A percentile compares a stretch with the other conserved stretches of the same genome.
Conservation (phyloP, 1,139 yeast genomes). For the Diutina sp. region DNA sequence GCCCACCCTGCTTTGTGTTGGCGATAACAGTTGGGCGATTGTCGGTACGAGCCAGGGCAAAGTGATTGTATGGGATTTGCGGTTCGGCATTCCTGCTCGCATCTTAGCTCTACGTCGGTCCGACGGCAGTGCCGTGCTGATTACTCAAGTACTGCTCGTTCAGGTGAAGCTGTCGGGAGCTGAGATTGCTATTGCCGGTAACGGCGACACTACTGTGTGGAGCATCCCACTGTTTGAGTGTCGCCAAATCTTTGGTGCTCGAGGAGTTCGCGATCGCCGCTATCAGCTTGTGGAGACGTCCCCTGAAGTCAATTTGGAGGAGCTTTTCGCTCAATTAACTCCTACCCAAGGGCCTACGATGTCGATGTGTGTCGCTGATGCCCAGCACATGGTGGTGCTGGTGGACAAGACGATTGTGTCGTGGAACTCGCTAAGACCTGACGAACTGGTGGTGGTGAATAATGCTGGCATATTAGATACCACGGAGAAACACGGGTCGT, state of each 20-base stretch:
- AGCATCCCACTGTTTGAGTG: conserved; percentile 59
- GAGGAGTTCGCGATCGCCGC: conserved; percentile 18
- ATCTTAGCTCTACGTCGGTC: conserved; percentile 38
- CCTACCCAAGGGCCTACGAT: conserved; percentile 6
- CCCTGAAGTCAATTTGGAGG: conserved; percentile 14
- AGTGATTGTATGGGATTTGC: conserved; percentile 68
- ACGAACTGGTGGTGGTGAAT: conserved; percentile 7
- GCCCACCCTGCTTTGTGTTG: conserved; percentile 44
- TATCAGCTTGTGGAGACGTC: conserved; percentile 20
- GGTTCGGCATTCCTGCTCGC: conserved; percentile 49
- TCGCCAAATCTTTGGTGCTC: conserved; percentile 32
- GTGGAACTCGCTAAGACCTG: conserved; percentile 5
- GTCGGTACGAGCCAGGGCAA: conserved; percentile 69
- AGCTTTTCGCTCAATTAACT: conserved; percentile 9
- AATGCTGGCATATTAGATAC: conserved; percentile 6
- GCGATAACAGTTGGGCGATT: conserved; percentile 43
- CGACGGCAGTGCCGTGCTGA: conserved; percentile 6
- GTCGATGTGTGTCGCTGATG: conserved; percentile 13
- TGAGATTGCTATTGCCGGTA: conserved; percentile 45
- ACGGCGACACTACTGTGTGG: conserved; percentile 60
- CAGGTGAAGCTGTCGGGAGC: conserved; percentile 4
- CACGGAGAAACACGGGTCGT: conserved; percentile 4
- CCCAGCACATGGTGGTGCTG: conserved; percentile 19
- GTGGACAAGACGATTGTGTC: conserved; percentile 12
- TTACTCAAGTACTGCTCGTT: conserved; percentile 17